Evolutionary conservation across 2,329 filamentous ascomycete genomes (phyloP), one percentile per base, ranked within the genome.

Genomic region (Lomentospora prolificans): DNA sequence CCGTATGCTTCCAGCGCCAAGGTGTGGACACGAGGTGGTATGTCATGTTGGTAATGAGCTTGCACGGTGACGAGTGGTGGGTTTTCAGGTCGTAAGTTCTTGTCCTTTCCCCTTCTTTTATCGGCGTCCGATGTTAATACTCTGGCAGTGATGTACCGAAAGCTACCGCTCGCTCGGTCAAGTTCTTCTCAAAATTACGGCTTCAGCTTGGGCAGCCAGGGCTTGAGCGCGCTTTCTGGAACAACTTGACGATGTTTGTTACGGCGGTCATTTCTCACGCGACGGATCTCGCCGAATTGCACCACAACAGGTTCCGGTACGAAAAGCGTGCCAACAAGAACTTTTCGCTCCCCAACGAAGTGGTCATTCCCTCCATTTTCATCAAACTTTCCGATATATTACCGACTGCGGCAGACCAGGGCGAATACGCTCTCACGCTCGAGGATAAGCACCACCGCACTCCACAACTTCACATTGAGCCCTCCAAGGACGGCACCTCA

Each of bases 1-100:
- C 80, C 33, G 74, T 84, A 14, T 87, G 90, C 72, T 84, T 95
- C 60, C 81, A 78, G 63, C 85, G 84, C 62, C 74, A 75, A 57
- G 82, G 81, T n/a, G 95, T 91, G 89, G 77, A 76, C 8, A 66
- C 78, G 12, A 74, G 79, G 54, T 96, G 89, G 88, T 81, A 85
- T 59, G 72, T 95, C 39, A 84, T 85, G 60, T 78, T 87, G 50
- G 82, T 83, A 54, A 77, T 90, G 66, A 84, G 85, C 65, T 75
- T 87, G 64, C 77, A 78, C 63, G 88, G 89, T 55, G 88, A 94
- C 65, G 79, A 78, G 59, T 95, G 89, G 88, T 91, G 86, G 83
- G 72, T 91, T 58, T 74, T 89, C 55, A 79, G 86, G 67, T 68
- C 81, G 77, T 84, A 72, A 71, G 78, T 74, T 8, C 14, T n/a